These are phyloP conservation scores for Hamiltosporidium tvaerminnensis DNA, from an alignment of 371 early-diverging fungal genomes.

Conservation along the genomic window DNA sequence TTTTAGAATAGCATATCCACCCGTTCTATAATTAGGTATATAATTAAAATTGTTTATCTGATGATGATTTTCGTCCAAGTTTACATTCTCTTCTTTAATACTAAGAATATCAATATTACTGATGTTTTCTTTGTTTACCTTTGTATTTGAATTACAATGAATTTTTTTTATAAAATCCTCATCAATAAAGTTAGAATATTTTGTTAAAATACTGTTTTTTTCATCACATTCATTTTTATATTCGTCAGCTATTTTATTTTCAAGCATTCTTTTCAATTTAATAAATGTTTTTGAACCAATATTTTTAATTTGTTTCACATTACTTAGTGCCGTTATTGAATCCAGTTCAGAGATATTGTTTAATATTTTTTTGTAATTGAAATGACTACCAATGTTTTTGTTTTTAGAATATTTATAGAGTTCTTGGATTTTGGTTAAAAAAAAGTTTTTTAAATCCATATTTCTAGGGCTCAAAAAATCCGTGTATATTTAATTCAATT, in stretches of 20 bases:
- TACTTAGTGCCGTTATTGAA: background rate
- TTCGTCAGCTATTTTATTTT: background rate
- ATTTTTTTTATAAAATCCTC: background rate
- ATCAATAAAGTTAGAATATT: background rate
- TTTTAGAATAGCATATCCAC: conserved; percentile 35
- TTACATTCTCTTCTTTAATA: too few relatives aligned
- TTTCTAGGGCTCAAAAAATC: too few relatives aligned
- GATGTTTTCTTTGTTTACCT: background rate
- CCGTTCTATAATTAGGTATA: conserved; percentile 34
- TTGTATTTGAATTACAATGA: background rate
- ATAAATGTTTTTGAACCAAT: background rate
- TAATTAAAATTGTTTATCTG: too few relatives aligned
- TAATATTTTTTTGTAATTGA: too few relatives aligned
- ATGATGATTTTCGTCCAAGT: too few relatives aligned
- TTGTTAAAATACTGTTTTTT: background rate
- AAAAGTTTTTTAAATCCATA: too few relatives aligned
- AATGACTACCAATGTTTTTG: too few relatives aligned
- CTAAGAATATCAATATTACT: background rate
- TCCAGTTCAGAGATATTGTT: too few relatives aligned
- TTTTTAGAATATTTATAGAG: too few relatives aligned
- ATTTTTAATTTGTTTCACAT: background rate
- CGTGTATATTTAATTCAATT: too few relatives aligned
- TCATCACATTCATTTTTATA: background rate
- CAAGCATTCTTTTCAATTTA: background rate
- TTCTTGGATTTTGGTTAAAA: too few relatives aligned